Evolutionary conservation across 208 protist genomes (phyloP).

Genomic region (Trypanosoma conorhini): DNA sequence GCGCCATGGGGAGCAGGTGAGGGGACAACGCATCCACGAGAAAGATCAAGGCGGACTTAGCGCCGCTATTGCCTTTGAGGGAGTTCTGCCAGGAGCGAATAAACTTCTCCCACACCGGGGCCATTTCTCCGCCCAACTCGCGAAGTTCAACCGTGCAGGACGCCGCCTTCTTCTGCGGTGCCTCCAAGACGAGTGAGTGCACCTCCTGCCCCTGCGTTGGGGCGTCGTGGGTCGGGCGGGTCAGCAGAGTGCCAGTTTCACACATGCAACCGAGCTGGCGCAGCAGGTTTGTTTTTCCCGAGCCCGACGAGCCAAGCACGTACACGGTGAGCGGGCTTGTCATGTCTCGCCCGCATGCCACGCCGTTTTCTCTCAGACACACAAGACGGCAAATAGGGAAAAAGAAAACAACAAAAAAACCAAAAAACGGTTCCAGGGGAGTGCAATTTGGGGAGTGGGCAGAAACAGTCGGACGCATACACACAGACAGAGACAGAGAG

Average conservation of each 20-base stretch:
- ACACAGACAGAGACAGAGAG: not conserved
- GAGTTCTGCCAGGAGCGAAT: slow-evolving; percentile 35
- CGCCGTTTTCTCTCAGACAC: not conserved
- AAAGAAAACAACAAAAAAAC: not conserved
- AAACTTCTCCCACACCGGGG: slow-evolving; percentile 67
- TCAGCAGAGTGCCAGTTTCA: slow-evolving; percentile 24
- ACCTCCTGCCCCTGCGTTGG: slow-evolving; percentile 80
- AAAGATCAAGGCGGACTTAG: slow-evolving; percentile 52
- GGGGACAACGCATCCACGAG: slow-evolving; percentile 64
- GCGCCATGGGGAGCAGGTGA: slow-evolving; percentile 54
- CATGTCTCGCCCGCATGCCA: slow-evolving; percentile 11
- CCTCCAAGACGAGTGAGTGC: slow-evolving; percentile 26
- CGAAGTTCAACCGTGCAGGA: slow-evolving; percentile 47
- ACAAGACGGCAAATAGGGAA: slow-evolving; percentile 1
- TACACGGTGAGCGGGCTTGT: slow-evolving; percentile 34
- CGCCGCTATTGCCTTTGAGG: not conserved
- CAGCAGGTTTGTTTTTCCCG: slow-evolving; percentile 74
- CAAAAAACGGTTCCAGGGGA: not conserved
- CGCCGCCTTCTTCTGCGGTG: slow-evolving; percentile 5
- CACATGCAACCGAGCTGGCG: slow-evolving; percentile 48
- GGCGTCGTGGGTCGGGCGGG: slow-evolving; percentile 27
- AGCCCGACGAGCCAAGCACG: slow-evolving; percentile 63
- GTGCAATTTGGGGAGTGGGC: not conserved
- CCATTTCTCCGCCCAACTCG: slow-evolving; percentile 67
- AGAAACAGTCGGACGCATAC: not conserved